A percentile compares a stretch with the other conserved stretches of the same genome.
Conservation (phyloP, 2,329 filamentous ascomycete genomes). For the Penicillium sp. region DNA sequence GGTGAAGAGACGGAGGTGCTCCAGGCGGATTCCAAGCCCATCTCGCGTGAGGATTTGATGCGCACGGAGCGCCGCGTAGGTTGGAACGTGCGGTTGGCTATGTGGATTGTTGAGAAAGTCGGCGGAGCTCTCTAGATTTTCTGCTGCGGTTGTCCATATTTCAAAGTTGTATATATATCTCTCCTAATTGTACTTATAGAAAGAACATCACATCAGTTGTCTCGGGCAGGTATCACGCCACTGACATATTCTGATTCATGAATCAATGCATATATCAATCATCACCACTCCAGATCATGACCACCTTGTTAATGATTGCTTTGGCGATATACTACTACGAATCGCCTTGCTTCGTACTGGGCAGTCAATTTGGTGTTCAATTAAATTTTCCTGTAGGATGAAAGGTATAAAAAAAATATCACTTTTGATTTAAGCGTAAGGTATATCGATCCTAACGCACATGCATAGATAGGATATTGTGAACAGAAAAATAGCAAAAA, state of each 20-base stretch:
- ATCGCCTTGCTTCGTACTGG: too few species aligned
- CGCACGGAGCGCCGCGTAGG: constrained; percentile 80
- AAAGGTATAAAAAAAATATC: neutral
- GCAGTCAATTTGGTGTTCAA: too few species aligned
- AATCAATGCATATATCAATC: neutral
- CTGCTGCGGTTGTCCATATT: neutral
- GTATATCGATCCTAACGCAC: constrained; percentile 15
- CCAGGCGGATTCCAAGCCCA: constrained; percentile 68
- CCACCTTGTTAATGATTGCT: too few species aligned
- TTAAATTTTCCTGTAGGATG: too few species aligned
- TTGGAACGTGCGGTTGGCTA: constrained; percentile 79
- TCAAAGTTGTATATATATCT: neutral
- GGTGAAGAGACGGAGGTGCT: constrained; percentile 79
- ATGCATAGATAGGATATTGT: constrained; percentile 17
- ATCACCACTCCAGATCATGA: neutral
- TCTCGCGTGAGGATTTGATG: constrained; percentile 77
- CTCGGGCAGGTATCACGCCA: neutral
- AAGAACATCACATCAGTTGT: neutral
- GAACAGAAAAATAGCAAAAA: constrained; percentile 9
- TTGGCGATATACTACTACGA: too few species aligned
- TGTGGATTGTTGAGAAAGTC: constrained; percentile 88
- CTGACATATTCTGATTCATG: neutral
- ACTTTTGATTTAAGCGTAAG: constrained; percentile 21
- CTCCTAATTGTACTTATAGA: neutral
- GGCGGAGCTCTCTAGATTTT: constrained; percentile 73